A percentile compares a stretch with the other conserved stretches of the same genome.
Conservation (phyloP, 2,329 filamentous ascomycete species). For the Penicillium sp. region DNA sequence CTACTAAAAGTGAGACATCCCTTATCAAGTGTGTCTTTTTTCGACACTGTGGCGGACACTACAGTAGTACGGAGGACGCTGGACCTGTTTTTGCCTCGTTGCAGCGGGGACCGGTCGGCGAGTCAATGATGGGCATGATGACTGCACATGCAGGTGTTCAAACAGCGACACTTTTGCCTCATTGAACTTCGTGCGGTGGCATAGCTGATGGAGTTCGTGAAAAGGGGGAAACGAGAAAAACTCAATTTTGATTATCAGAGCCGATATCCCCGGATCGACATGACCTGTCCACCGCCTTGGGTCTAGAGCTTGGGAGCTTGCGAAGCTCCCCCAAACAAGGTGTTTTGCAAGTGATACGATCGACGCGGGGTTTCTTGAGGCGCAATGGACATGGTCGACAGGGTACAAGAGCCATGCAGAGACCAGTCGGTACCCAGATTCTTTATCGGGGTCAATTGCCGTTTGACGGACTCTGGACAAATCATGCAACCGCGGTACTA, state of each 20-base stretch:
- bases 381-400: not conserved
- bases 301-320: slow-evolving; percentile 1
- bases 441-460: not conserved
- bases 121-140: slow-evolving; percentile 12
- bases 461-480: not conserved
- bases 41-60: not conserved
- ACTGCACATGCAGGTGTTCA: not conserved
- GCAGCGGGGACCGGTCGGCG: slow-evolving; percentile 14
- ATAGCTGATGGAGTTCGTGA: no score
- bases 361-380: not conserved
- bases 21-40: slow-evolving; percentile 9
- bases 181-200: no score
- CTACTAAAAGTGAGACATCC: slow-evolving; percentile 26
- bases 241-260: slow-evolving; percentile 4
- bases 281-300: slow-evolving; percentile 16
- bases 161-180: not conserved
- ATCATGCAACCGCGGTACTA: slow-evolving; percentile 12
- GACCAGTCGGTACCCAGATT: not conserved
- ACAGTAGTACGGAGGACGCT: not conserved
- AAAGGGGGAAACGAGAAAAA: not conserved
- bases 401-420: not conserved
- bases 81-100: slow-evolving; percentile 3
- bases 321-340: not conserved
- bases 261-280: slow-evolving; percentile 23
- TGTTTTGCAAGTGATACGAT: not conserved